Evolutionary conservation across 1,139 yeast genomes (phyloP).

Genomic region (Keqinozyma sinolaborantium): DNA sequence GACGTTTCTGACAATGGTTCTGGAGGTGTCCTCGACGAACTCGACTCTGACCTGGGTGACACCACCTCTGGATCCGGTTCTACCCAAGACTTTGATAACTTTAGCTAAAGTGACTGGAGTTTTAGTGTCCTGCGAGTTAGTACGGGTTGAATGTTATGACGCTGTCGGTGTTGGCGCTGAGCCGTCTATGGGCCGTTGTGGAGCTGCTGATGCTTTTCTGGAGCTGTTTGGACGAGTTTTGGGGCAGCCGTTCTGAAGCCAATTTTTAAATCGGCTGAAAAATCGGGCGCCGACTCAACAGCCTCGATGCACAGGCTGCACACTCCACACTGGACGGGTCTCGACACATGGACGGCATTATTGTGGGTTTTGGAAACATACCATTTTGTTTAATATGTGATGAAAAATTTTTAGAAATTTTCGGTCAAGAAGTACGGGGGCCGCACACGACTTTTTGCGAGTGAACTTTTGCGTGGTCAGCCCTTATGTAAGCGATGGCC

Average conservation of each 20-base stretch:
- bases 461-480: neutral
- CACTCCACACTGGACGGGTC: too few relatives aligned
- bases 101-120: slow-evolving; percentile 99
- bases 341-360: too few relatives aligned
- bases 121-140: slow-evolving; percentile 57
- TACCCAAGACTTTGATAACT: slow-evolving; percentile 98
- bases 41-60: slow-evolving; percentile 99
- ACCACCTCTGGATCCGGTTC: slow-evolving; percentile 99
- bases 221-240: too few relatives aligned
- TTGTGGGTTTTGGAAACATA: slow-evolving; percentile 11
- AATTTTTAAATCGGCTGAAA: too few relatives aligned
- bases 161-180: too few relatives aligned
- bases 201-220: too few relatives aligned
- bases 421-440: slow-evolving; percentile 1
- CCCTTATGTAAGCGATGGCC: too few relatives aligned
- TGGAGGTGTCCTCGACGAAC: slow-evolving; percentile 96
- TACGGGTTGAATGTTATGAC: neutral
- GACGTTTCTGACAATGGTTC: slow-evolving; percentile 99
- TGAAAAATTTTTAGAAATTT: slow-evolving; percentile 12
- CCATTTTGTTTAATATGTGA: slow-evolving; percentile 19
- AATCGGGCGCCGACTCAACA: too few relatives aligned
- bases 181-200: too few relatives aligned
- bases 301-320: slow-evolving; percentile 1
- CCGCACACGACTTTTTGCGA: slow-evolving; percentile 1
- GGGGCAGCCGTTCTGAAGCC: too few relatives aligned